Evolutionary conservation across 208 protist genomes (phyloP), one percentile per base, ranked within the genome.

Genomic region (Leptomonas pyrrhocoris): DNA sequence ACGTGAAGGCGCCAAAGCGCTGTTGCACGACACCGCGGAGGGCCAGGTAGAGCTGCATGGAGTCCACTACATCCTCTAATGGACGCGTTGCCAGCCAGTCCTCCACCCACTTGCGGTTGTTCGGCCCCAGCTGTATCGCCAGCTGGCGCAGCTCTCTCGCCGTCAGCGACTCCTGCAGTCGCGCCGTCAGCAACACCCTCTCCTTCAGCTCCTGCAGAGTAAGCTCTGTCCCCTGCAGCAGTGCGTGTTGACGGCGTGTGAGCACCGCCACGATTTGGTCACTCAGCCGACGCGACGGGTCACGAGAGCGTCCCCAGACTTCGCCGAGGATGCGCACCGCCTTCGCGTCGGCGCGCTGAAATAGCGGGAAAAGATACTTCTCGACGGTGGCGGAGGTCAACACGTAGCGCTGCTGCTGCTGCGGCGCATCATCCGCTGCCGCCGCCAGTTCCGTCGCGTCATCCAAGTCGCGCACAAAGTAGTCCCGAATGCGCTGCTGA

Each of bases 131-230:
- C 42, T 80, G 57, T 25, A 78, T 43, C 0, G 73, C 43, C 28
- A 86, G 81, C 40, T 80, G 67, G 28, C 34, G 42, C 23, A 89
- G 55, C 30, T 75, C 74, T 6, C 68, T 54, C 3, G 34, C 38
- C 0, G 74, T 42, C 34, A 85, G 58, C 9, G 56, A 25, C 64
- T 94, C 89, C 9, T 71, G 73, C 46, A 92, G 61, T n/a, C 78
- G 67, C 4, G 73, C 62, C 15, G 72, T 68, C 25, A 94, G 73
- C 25, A 81, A 60, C 23, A 89, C 69, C 80, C 79, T 86, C 53
- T 90, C 85, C 51, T 83, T 80, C 8, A 92, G 51, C 43, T 92
- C 85, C 64, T 83, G 74, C 49, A 88, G 54, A 2, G 64, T 64
- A 27, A 57, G 57, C 58, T 88, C 83, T 21, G 80, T 80, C 2